Conservation (phyloP, 352 stramenopile genomes). For the Aphanomyces euteiches region DNA sequence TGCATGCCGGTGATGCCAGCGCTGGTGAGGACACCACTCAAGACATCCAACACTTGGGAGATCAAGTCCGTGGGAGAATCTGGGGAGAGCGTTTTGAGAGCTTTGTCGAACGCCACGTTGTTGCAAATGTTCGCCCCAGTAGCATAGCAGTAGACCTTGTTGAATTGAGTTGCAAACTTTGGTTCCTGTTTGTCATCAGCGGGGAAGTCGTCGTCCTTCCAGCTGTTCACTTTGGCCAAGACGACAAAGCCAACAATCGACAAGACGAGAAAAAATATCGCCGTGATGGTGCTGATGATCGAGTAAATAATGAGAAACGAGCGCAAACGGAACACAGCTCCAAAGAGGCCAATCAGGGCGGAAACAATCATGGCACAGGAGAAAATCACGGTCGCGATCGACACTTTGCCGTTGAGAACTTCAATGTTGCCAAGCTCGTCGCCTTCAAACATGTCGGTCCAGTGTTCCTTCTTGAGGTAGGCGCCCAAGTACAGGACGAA, state of each 20-base stretch:
- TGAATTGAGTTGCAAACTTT: constrained; percentile 55
- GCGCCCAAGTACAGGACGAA: constrained; percentile 63
- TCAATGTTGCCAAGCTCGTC: constrained; percentile 34
- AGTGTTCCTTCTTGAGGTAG: constrained; percentile 59
- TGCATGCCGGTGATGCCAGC: constrained; percentile 17
- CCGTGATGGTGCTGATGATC: constrained; percentile 27
- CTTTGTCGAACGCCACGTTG: constrained; percentile 2
- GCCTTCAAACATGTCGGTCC: constrained; percentile 71
- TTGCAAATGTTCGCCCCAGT: constrained; percentile 74
- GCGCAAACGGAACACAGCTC: constrained; percentile 56
- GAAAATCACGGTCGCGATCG: constrained; percentile 40
- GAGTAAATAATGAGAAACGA: constrained; percentile 57
- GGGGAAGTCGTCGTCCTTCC: constrained; percentile 51
- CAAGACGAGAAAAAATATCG: constrained; percentile 47
- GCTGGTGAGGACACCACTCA: neutral
- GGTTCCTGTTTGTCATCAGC: constrained; percentile 43
- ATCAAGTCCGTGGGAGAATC: neutral
- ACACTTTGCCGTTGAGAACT: constrained; percentile 41
- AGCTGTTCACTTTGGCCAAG: constrained; percentile 50
- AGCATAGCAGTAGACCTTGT: constrained; percentile 67
- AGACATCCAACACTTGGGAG: neutral
- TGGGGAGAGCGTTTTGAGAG: neutral
- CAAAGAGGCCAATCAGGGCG: constrained; percentile 52
- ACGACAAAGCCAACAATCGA: constrained; percentile 34
- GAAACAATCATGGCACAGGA: constrained; percentile 57